phyloP scores from a whole-genome alignment of 2,329 filamentous ascomycete genomes.

The Sporothrix luriei region DNA sequence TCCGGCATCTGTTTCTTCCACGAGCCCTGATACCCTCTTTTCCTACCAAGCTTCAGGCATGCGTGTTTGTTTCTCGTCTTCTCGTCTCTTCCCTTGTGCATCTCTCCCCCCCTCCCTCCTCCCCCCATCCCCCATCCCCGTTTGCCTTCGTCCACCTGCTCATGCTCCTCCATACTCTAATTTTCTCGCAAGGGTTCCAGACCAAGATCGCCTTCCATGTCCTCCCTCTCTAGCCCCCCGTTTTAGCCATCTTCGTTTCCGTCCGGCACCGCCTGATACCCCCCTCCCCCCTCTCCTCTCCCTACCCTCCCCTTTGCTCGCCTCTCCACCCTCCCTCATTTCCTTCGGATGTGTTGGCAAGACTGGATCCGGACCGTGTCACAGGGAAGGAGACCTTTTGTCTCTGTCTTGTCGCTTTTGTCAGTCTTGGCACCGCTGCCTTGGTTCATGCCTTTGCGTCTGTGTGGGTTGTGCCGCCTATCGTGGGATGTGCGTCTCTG shows the following conservation, averaged over 20 bases:
- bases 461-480: constrained; percentile 26
- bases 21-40: constrained; percentile 9
- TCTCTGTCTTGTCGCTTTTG: constrained; percentile 31
- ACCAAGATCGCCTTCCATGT: constrained; percentile 8
- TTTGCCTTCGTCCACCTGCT: not conserved
- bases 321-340: constrained; percentile 37
- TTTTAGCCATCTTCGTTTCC: constrained; percentile 43
- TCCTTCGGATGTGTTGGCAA: constrained; percentile 20
- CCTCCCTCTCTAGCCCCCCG: constrained; percentile 29
- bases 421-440: constrained; percentile 41
- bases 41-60: not conserved
- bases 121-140: not conserved
- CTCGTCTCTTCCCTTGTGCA: not conserved
- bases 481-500: constrained; percentile 3
- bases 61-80: constrained; percentile 29
- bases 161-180: constrained; percentile 20
- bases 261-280: constrained; percentile 41
- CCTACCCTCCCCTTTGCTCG: constrained; percentile 35
- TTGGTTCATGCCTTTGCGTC: constrained; percentile 38
- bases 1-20: constrained; percentile 24
- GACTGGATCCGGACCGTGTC: constrained; percentile 22
- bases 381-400: constrained; percentile 39
- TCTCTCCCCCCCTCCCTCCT: not conserved
- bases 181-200: constrained; percentile 24
- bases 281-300: constrained; percentile 49